These are phyloP conservation scores for Tillandsia fasciculata DNA, from an alignment of 176 grass and related monocot species.

Conservation along the genomic window DNA sequence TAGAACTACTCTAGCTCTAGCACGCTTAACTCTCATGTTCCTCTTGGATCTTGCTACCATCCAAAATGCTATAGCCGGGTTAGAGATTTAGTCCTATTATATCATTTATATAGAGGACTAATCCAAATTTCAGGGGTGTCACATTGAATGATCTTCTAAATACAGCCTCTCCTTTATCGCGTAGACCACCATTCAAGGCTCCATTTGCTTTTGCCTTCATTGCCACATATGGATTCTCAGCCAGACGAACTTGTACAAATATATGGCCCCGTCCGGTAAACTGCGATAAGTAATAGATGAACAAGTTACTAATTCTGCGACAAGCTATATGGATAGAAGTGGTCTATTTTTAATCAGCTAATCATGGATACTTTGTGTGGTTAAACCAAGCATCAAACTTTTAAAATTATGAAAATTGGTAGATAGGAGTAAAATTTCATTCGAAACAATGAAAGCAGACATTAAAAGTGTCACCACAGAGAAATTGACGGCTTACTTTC, in stretches of 20 bases:
- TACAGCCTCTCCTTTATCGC: slow-evolving; percentile 30
- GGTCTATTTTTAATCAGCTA: not conserved
- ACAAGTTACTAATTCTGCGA: slow-evolving; percentile 4
- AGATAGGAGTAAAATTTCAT: not conserved
- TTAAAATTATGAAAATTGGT: not conserved
- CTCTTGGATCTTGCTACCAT: no score
- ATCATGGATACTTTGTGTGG: not conserved
- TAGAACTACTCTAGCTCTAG: no score
- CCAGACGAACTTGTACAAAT: slow-evolving; percentile 74
- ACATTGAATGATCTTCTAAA: slow-evolving; percentile 43
- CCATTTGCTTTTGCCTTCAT: slow-evolving; percentile 22
- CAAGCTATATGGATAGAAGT: not conserved
- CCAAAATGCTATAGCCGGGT: no score
- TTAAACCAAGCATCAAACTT: no score
- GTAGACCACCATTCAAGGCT: slow-evolving; percentile 29
- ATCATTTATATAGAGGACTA: no score
- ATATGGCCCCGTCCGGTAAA: slow-evolving; percentile 90
- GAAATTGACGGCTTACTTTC: slow-evolving; percentile 64
- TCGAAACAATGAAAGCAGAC: slow-evolving; percentile 7
- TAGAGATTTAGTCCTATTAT: no score
- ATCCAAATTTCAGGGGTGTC: no score
- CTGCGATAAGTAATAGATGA: slow-evolving; percentile 33
- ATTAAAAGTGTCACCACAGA: not conserved
- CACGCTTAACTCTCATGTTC: no score
- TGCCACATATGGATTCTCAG: slow-evolving; percentile 37